These are phyloP conservation scores for Fusarium transvaalense DNA, from an alignment of 2,329 filamentous ascomycete genomes.

Conservation along the genomic window DNA sequence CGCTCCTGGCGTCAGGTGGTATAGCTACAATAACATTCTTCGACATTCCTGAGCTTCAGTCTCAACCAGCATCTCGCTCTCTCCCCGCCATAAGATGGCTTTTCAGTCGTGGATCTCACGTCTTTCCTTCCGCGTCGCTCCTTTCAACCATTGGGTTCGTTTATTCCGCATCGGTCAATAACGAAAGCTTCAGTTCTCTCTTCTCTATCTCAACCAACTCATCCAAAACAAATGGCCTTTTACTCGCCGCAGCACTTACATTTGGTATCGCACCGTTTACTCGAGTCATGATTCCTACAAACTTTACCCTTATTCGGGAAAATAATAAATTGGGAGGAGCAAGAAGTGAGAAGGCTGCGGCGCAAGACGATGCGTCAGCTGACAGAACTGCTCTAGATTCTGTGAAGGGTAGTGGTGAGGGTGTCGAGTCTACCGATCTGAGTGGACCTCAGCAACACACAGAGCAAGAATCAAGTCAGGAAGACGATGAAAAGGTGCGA, in stretches of 20 bases:
- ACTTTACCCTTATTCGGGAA: constrained; percentile 1
- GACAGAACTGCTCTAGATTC: constrained; percentile 9
- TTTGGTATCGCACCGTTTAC: constrained; percentile 15
- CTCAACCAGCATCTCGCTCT: constrained; percentile 7
- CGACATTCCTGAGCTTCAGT: constrained; percentile 19
- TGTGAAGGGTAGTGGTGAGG: constrained; percentile 1
- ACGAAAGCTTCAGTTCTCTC: accelerated
- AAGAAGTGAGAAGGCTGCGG: background rate
- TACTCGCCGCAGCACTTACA: background rate
- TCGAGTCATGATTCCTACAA: constrained; percentile 12
- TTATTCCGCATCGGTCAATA: background rate
- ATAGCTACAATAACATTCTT: constrained; percentile 16
- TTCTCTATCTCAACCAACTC: background rate
- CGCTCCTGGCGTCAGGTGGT: constrained; percentile 12
- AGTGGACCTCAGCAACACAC: background rate
- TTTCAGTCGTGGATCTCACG: background rate
- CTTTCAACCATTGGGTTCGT: background rate
- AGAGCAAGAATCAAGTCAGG: accelerated
- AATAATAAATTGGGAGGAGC: background rate
- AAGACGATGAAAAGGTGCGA: background rate
- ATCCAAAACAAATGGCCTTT: background rate
- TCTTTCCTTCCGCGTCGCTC: background rate
- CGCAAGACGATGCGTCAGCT: background rate
- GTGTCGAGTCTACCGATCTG: background rate
- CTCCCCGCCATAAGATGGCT: background rate